Conservation (phyloP, 257 asterid genomes). For the Schizonepeta tenuifolia region DNA sequence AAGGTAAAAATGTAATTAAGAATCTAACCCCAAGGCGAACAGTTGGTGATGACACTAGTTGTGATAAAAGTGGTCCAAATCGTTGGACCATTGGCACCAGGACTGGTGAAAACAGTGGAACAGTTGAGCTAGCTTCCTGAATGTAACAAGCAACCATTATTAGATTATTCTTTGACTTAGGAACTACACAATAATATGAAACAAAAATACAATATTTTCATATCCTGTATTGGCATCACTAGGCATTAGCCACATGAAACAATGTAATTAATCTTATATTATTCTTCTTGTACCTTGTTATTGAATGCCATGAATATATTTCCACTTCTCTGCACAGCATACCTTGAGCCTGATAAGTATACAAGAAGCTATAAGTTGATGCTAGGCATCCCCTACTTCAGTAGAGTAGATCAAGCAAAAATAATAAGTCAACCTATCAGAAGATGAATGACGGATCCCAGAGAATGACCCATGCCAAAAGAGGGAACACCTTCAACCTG, state of each 20-base stretch:
- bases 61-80: conserved; percentile 82
- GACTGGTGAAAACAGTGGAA: conserved; percentile 88
- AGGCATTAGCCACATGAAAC: conserved; percentile 19
- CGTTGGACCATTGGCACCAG: conserved; percentile 85
- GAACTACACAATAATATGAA: background rate
- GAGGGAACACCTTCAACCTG: conserved; percentile 82
- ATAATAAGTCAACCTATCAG: conserved; percentile 61
- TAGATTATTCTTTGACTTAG: background rate
- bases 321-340: conserved; percentile 90
- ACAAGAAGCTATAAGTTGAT: conserved; percentile 34
- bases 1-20: conserved; percentile 29
- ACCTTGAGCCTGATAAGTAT: conserved; percentile 77
- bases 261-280: background rate
- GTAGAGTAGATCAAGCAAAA: conserved; percentile 18
- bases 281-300: conserved; percentile 87
- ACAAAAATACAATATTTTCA: background rate
- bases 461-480: conserved; percentile 92
- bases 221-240: background rate
- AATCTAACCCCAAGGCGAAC: conserved; percentile 84
- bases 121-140: conserved; percentile 90
- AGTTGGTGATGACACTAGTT: conserved; percentile 82
- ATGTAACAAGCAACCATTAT: conserved; percentile 30
- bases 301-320: conserved; percentile 87
- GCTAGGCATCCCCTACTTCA: conserved; percentile 22
- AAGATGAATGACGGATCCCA: conserved; percentile 94